Percentiles rank a stretch among this genome's conserved stretches.
These are phyloP conservation scores for Globisporangium paddicum DNA, from an alignment of 352 stramenopile genomes.

Conservation along the genomic window DNA sequence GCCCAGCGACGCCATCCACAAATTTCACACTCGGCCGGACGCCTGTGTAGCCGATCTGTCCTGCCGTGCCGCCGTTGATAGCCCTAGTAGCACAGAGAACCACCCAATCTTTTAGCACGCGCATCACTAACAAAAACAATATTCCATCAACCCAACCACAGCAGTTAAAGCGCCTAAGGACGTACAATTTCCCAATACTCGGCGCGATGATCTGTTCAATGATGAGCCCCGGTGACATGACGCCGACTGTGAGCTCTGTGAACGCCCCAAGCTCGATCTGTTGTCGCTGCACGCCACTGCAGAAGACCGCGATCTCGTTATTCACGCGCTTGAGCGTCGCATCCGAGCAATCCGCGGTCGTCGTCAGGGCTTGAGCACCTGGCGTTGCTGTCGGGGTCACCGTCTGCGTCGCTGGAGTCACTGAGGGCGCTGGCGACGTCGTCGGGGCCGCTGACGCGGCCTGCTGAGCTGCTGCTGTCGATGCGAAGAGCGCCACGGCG, in stretches of 20 bases:
- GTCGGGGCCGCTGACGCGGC: background rate
- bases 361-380: background rate
- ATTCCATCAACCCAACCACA: background rate
- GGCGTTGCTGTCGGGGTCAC: background rate
- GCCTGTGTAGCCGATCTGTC: background rate
- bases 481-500: background rate
- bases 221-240: background rate
- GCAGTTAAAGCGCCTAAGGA: background rate
- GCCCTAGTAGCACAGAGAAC: background rate
- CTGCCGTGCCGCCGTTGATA: slow-evolving; percentile 3
- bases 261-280: background rate
- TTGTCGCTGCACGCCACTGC: background rate
- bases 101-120: background rate
- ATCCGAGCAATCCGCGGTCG: too few species aligned
- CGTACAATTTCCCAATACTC: slow-evolving; percentile 1
- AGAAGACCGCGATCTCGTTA: slow-evolving; percentile 2
- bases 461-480: background rate
- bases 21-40: background rate
- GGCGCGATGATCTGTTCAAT: slow-evolving; percentile 1
- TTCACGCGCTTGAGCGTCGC: slow-evolving; percentile 1
- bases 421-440: background rate
- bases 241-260: slow-evolving; percentile 6
- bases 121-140: background rate
- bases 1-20: slow-evolving; percentile 2
- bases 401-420: background rate